Evolutionary conservation across 2,329 filamentous ascomycete species (phyloP).

Genomic region (Chrysoporthe cubensis): DNA sequence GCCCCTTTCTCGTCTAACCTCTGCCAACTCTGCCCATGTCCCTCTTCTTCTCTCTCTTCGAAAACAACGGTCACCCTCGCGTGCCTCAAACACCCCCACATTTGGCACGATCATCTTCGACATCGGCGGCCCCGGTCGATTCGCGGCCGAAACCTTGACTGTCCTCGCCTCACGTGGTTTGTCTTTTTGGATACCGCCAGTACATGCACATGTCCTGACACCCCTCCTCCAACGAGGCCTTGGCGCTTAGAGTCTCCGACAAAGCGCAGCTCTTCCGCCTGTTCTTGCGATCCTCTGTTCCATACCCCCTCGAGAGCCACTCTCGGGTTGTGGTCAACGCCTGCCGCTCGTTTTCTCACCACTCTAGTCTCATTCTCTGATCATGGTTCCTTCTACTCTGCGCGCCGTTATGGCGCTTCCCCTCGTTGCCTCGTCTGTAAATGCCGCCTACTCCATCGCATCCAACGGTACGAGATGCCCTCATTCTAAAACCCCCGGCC

Average conservation of each 20-base stretch:
- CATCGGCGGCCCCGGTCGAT: not conserved
- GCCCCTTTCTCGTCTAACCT: not conserved
- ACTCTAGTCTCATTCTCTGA: not conserved
- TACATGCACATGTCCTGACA: not conserved
- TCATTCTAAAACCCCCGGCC: conserved; percentile 1
- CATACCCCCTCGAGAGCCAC: not conserved
- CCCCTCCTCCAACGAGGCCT: not conserved
- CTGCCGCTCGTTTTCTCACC: conserved; percentile 20
- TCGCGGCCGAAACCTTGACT: not conserved
- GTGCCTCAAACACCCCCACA: not conserved
- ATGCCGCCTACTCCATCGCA: conserved; percentile 26
- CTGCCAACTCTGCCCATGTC: not conserved
- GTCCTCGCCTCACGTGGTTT: not conserved
- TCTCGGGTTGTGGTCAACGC: not conserved
- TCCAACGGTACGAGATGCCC: conserved; percentile 17
- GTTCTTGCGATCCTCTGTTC: not conserved
- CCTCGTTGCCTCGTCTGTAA: conserved; percentile 15
- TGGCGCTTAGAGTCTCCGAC: not conserved
- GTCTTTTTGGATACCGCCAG: not conserved
- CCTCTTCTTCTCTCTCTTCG: not conserved
- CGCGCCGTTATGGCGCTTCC: conserved; percentile 24
- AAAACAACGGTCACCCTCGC: not conserved
- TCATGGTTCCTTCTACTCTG: conserved; percentile 18
- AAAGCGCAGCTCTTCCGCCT: not conserved
- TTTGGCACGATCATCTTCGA: not conserved